Evolutionary conservation across 1,284 basidiomycete genomes (phyloP), one percentile per base, ranked within the genome.

Genomic region (Sporisorium reilianum): DNA sequence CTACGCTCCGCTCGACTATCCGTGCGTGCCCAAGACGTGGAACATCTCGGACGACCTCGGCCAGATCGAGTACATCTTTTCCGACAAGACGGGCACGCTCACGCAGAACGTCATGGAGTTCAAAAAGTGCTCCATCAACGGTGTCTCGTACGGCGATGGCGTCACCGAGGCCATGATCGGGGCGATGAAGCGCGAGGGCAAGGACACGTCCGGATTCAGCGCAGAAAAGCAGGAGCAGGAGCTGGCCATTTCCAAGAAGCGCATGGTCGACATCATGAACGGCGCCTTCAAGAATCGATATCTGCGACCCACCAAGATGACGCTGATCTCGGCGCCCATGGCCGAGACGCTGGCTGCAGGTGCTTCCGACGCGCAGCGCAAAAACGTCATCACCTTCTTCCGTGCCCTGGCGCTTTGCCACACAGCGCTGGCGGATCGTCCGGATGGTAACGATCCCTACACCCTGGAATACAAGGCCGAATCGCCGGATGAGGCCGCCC

Each of bases 31-130:
- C 44, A 98, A 98, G 86, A 96, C 94, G 14, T 97, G 95, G 95
- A 96, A 95, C 85, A 96, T 98, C 78, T 96, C 94, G 2, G 95
- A 97, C 84, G 95, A 97, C 85, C 90, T 98, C 0, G 95, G 95
- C 26, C 95, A 97, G 86, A 97, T 97, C 85, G 95, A 97, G 87
- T 98, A 97, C 85, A 89, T 97, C 78, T 97, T 98, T 86, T 95
- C 93, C 6, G 95, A 99, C 89, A 99, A 99, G 76, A 80, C 78
- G 1, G 77, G 78, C 20, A 81, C 80, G 22, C 71, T 80, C 5
- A 82, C 75, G 18, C 77, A 97, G 85, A 98, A 87, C 74, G 80
- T 97, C 75, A 99, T 98, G 95, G 95, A 97, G 87, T 97, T 97
- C 86, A 95, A 97, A 85, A 95, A 94, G 85, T 97, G 94, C 80